These are phyloP conservation scores for Plasmodium vivax DNA, from an alignment of 169 alveolate genomes.

Conservation along the genomic window DNA sequence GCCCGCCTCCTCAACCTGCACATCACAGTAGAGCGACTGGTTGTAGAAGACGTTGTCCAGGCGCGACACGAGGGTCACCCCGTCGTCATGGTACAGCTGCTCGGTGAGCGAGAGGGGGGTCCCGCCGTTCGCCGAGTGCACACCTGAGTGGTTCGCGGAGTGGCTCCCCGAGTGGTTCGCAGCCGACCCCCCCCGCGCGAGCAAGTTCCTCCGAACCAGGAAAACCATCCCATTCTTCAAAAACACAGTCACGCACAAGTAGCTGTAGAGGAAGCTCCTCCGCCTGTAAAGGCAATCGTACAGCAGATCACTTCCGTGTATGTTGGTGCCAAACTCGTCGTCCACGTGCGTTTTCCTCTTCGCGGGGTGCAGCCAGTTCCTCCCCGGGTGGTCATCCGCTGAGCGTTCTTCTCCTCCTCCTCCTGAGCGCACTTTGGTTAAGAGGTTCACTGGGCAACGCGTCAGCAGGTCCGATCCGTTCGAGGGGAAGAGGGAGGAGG, in stretches of 20 bases:
- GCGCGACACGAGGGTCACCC: constrained; percentile 32
- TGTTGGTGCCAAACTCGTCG: not conserved
- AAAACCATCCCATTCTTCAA: constrained; percentile 51
- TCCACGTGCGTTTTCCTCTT: constrained; percentile 3
- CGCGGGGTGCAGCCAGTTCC: not conserved
- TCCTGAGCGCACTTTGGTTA: not conserved
- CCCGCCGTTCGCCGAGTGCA: too few relatives aligned
- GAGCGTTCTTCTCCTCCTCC: not conserved
- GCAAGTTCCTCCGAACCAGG: constrained; percentile 29
- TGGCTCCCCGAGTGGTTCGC: not conserved
- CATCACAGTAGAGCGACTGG: constrained; percentile 27
- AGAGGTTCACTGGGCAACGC: not conserved
- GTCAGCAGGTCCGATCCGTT: not conserved
- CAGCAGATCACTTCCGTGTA: constrained; percentile 24
- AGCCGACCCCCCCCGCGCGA: not conserved
- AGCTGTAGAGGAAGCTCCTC: constrained; percentile 24
- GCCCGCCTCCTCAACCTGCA: not conserved
- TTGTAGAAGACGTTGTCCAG: constrained; percentile 23
- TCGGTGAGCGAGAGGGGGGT: not conserved
- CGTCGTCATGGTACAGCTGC: constrained; percentile 25
- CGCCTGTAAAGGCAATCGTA: constrained; percentile 39
- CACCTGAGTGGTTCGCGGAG: too few relatives aligned
- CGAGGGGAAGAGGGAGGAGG: not conserved
- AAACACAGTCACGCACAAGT: constrained; percentile 41
- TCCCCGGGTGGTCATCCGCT: not conserved